Evolutionary conservation across 148 eudicot species (phyloP), one percentile per base, ranked within the genome.

Genomic region (Fallopia convolvulus): DNA sequence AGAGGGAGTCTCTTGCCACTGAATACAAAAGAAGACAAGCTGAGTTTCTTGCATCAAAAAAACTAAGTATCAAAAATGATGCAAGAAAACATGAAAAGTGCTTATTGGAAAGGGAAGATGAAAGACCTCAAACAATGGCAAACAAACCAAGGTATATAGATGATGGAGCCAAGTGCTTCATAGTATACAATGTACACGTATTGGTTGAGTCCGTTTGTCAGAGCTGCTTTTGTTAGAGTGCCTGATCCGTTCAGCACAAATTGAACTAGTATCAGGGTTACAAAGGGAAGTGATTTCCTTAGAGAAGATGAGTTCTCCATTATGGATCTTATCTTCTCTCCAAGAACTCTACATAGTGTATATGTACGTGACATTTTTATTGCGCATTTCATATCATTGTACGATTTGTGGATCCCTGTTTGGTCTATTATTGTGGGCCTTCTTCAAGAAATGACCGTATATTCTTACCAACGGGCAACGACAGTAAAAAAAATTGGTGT

Each of bases 1-100:
- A 63, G 70, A 63, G 70, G 70, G 30, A 63, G 70, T 6, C 36
- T 63, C 70, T 63, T 63, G 17, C 70, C 70, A 6, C 61, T 55
- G 61, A 55, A 55, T 21, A 55, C 21, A n/a, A 1, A 55, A 55
- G n/a, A n/a, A n/a, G 6, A 13, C 6, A 17, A 11, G 30, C 30
- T 10, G 2, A 48, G 50, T 13, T 48, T 12, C 15, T 48, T 12
- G 50, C 15, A 48, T 11, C 14, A 1, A n/a, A 12, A 55, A 55
- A n/a, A n/a, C n/a, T 55, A 0, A n/a, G 21, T 55, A 26, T 55
- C 3, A 55, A 20, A 42, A 18, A 0, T 55, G 26, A 52, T 14
- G 5, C 0, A 55, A 55, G 2, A 6, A n/a, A 5, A 26, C 5
- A 2, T n/a, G 3, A 14, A 26, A 50, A 17, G 6, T 4, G n/a